A percentile compares a stretch with the other conserved stretches of the same genome.
Conservation (phyloP, 345 rosid genomes). For the Dovyalis caffra region DNA sequence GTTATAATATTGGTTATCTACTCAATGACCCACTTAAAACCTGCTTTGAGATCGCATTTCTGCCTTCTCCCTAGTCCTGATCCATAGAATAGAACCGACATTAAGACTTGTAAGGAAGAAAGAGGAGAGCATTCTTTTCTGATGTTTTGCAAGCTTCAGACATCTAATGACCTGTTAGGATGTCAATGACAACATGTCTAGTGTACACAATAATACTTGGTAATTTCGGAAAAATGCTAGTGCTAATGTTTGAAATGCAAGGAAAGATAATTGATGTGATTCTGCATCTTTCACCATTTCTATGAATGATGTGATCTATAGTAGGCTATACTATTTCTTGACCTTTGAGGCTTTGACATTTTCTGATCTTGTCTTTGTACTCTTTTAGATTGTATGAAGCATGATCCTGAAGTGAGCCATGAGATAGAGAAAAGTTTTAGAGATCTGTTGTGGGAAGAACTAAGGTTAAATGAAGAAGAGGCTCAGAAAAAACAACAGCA, state of each 20-base stretch:
- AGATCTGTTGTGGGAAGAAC: constrained; percentile 47
- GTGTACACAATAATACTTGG: background rate
- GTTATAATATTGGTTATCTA: too few relatives aligned
- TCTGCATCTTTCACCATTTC: too few relatives aligned
- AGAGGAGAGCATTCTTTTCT: background rate
- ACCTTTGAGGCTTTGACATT: background rate
- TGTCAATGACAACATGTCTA: background rate
- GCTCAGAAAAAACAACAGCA: constrained; percentile 45
- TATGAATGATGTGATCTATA: background rate
- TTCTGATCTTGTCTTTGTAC: background rate
- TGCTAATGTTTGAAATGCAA: background rate
- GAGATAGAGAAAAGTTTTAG: constrained; percentile 47
- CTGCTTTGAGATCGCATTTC: background rate
- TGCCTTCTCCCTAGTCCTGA: background rate
- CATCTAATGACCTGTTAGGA: background rate
- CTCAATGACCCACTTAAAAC: too few relatives aligned
- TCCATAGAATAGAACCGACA: background rate
- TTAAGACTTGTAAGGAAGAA: background rate
- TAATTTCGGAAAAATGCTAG: background rate
- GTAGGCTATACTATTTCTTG: background rate
- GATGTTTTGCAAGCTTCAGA: background rate
- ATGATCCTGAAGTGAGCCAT: constrained; percentile 37
- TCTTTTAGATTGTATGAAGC: constrained; percentile 50
- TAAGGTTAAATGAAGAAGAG: constrained; percentile 54
- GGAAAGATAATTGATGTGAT: background rate